These are phyloP conservation scores for Saccharomyces hybrid DNA, from an alignment of 1,139 yeast genomes.

Conservation along the genomic window DNA sequence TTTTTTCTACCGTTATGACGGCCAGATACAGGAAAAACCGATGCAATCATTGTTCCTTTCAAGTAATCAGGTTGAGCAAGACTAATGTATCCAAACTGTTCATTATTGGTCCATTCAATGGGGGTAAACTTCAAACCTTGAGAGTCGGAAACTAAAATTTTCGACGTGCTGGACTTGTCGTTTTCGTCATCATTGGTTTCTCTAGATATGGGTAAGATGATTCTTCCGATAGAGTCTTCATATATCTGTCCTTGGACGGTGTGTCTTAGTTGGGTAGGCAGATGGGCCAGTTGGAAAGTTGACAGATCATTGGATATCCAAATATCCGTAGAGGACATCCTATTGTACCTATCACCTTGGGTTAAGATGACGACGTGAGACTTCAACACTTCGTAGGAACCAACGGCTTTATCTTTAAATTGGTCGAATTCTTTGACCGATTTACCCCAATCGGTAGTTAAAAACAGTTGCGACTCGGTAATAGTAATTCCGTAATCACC, in stretches of 20 bases:
- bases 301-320: conserved; percentile 26
- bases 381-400: conserved; percentile 11
- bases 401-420: conserved; percentile 17
- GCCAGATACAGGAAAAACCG: neutral
- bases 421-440: conserved; percentile 6
- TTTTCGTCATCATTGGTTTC: conserved; percentile 2
- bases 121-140: conserved; percentile 23
- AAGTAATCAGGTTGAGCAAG: conserved; percentile 8
- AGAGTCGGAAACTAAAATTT: conserved; percentile 25
- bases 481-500: neutral
- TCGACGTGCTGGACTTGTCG: conserved; percentile 5
- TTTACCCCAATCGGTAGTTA: conserved; percentile 2
- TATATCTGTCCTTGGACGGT: neutral
- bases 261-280: conserved; percentile 24
- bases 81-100: conserved; percentile 6
- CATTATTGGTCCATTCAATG: conserved; percentile 9
- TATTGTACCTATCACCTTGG: conserved; percentile 22
- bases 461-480: neutral
- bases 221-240: conserved; percentile 21
- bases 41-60: conserved; percentile 16
- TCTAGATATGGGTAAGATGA: conserved; percentile 15
- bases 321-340: conserved; percentile 15
- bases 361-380: conserved; percentile 20
- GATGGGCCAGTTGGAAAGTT: conserved; percentile 19
- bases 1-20: neutral